These are phyloP conservation scores for Sphagnurus paluster DNA, from an alignment of 1,284 basidiomycete genomes.

Conservation along the genomic window DNA sequence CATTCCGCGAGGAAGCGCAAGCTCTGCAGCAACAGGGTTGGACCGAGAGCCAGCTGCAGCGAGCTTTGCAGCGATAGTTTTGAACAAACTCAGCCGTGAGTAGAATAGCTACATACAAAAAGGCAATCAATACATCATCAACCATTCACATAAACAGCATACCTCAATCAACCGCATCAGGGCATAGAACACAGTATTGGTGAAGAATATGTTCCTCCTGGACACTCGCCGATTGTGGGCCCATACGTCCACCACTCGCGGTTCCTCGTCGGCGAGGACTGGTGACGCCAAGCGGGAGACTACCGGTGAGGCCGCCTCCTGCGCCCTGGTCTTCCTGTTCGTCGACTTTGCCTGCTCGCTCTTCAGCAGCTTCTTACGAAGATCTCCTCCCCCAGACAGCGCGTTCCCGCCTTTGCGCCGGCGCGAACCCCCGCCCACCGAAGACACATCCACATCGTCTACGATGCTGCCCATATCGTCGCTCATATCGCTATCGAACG, in stretches of 20 bases:
- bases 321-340: slow-evolving; percentile 55
- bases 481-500: slow-evolving; percentile 51
- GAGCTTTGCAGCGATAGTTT: slow-evolving; percentile 58
- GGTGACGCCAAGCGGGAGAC: slow-evolving; percentile 62
- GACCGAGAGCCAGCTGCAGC: slow-evolving; percentile 23
- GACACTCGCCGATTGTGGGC: slow-evolving; percentile 29
- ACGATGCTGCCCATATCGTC: slow-evolving; percentile 48
- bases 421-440: slow-evolving; percentile 29
- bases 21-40: slow-evolving; percentile 32
- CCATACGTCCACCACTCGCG: slow-evolving; percentile 27
- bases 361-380: slow-evolving; percentile 75
- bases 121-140: slow-evolving; percentile 7
- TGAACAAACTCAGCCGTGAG: slow-evolving; percentile 82
- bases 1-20: slow-evolving; percentile 28
- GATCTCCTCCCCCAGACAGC: slow-evolving; percentile 52
- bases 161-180: slow-evolving; percentile 86
- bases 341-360: slow-evolving; percentile 75
- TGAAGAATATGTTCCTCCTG: slow-evolving; percentile 74
- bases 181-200: slow-evolving; percentile 88
- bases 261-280: slow-evolving; percentile 44
- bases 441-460: slow-evolving; percentile 52
- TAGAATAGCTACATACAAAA: slow-evolving; percentile 82
- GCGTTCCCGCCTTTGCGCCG: slow-evolving; percentile 39
- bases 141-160: slow-evolving; percentile 22
- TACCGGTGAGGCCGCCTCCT: slow-evolving; percentile 37